Base-by-base conservation (phyloP, 2,329 filamentous ascomycete genomes). In the Fusarium virguliforme region DNA sequence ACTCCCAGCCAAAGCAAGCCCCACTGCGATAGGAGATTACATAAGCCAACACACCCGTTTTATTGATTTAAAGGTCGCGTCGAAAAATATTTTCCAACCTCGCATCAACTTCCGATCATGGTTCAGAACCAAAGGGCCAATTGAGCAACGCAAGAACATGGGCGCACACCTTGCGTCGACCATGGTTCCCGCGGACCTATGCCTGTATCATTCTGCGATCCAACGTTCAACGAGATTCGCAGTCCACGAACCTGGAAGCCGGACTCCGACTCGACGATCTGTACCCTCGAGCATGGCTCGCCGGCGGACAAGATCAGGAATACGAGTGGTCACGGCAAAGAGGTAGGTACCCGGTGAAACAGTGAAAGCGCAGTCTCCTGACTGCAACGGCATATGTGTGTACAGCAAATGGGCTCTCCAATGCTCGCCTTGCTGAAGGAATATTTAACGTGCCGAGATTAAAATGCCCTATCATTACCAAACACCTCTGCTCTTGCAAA, bases 361-460 rank as follows among this genome's bases (percentile, higher is more conserved):
- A 60, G 60, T 70, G 70, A 73, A 71, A 73, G 56, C 59, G 64
- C 68, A 71, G 62, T 64, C 55, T 51, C 18, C 63, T 34, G 24
- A 67, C 54, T 65, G 64, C 62, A 63, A 67, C 79, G 86, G 86
- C 86, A 88, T 88, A 80, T 82, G 86, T 88, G 86, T 88, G 86
- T 88, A 88, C 86, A 87, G 84, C 86, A 85, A 84, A 81, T 85
- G 83, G 84, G 84, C 81, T 80, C 75, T 78, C 79, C 79, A 76
- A 81, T 86, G 85, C 85, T 84, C 83, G 77, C 80, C 76, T 83
- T 85, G 85, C 83, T 87, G 86, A 88, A 88, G 86, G 86, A 87
- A 82, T 80, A 80, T 82, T 81, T 72, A 81, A 82, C 86, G 85
- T 88, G 86, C 86, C 86, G 83, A 88, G 82, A 88, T 79, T 72